Base-by-base conservation (phyloP, 768 basidiomycete genomes). In the Pseudohyphozyma bogoriensis region DNA sequence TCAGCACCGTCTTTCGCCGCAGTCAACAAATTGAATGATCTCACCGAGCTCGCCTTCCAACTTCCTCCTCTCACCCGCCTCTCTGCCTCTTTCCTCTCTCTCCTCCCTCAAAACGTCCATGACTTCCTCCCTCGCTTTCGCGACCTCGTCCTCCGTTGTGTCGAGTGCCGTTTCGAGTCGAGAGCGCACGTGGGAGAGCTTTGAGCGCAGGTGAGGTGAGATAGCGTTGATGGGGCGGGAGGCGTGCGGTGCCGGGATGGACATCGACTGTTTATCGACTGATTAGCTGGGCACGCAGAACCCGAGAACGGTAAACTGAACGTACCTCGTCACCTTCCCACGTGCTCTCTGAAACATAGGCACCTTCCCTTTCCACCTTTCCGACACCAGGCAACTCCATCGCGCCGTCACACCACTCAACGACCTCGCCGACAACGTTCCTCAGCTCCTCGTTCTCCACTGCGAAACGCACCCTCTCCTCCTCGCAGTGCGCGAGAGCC, bases 271-370 rank as follows among this genome's bases (percentile, higher is more conserved):
- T 13, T 2, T 1, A 5, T 7, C 29, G 20, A 10, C n/a, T 24
- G 2, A 24, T 16, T 13, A 4, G 22, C 26, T 6, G 15, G 11
- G 28, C 15, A 42, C 1, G 13, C 5, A 29, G 18, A 55, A 32
- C 5, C 4, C 4, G 4, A 4, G 12, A 36, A 6, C 8, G 0
- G 36, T 0, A 6, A 12, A 16, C 2, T n/a, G 7, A 36, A 35
- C 56, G n/a, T 33, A 58, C 61, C 56, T 62, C 56, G 18, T 62
- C 61, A 6, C 37, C n/a, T n/a, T n/a, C n/a, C n/a, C n/a, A n/a
- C n/a, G n/a, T n/a, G n/a, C n/a, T n/a, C n/a, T n/a, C n/a, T n/a
- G n/a, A n/a, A n/a, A n/a, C n/a, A n/a, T n/a, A n/a, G n/a, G n/a
- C 56, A 22, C 39, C 37, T 2, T 46, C 37, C 39, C 55, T 56